Evolutionary conservation across 116 monocot species (phyloP).

Genomic region (Phalaenopsis hybrid): DNA sequence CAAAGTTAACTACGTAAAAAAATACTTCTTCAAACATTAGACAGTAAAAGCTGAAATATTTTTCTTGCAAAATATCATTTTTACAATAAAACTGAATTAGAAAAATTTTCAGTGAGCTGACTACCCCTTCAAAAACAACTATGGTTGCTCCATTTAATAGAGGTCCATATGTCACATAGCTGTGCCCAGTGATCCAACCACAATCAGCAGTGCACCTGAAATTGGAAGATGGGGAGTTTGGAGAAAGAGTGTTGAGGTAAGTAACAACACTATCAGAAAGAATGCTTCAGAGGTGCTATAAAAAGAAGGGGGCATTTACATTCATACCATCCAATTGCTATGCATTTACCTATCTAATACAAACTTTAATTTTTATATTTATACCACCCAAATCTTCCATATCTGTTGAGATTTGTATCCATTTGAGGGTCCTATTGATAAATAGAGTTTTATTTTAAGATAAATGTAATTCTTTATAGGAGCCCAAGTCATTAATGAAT

Average conservation of each 20-base stretch:
- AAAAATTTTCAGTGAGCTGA: slow-evolving; percentile 3
- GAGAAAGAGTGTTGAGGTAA: not conserved
- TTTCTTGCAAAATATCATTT: not conserved
- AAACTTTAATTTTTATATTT: too few species aligned
- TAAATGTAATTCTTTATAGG: too few species aligned
- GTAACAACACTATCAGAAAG: not conserved
- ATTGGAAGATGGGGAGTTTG: slow-evolving; percentile 2
- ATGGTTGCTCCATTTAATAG: slow-evolving; percentile 91
- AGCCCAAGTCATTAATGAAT: too few species aligned
- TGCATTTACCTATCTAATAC: too few species aligned
- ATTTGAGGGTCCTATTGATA: too few species aligned
- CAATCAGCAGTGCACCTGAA: slow-evolving; percentile 98
- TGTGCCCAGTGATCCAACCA: slow-evolving; percentile 99
- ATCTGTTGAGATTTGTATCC: too few species aligned
- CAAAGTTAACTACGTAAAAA: not conserved
- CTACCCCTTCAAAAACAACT: slow-evolving; percentile 96
- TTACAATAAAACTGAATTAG: not conserved
- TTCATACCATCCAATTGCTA: too few species aligned
- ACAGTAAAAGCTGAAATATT: not conserved
- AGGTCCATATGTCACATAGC: slow-evolving; percentile 98
- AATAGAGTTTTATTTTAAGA: too few species aligned
- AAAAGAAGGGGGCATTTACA: too few species aligned
- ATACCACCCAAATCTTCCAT: too few species aligned
- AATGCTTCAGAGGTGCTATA: not conserved
- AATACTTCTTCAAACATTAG: not conserved